These are phyloP conservation scores for Podila epigama DNA, from an alignment of 192 early-diverging fungal species.

Conservation along the genomic window DNA sequence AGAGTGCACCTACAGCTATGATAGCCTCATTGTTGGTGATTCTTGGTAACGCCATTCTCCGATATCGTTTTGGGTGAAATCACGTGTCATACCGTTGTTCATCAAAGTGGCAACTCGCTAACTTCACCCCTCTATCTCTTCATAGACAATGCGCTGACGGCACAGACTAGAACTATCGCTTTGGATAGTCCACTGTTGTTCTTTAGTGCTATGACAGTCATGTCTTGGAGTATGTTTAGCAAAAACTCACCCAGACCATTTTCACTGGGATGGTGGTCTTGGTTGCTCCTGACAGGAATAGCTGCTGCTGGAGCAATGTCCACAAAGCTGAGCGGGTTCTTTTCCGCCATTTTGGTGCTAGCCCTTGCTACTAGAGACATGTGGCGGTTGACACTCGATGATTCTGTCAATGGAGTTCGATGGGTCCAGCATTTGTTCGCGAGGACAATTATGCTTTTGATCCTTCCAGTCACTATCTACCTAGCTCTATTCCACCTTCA, in stretches of 20 bases:
- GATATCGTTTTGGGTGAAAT: background rate
- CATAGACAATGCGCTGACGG: background rate
- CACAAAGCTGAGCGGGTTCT: background rate
- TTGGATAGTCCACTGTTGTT: background rate
- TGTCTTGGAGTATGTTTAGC: constrained; percentile 1
- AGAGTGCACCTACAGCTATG: background rate
- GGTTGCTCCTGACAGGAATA: background rate
- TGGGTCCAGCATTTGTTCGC: background rate
- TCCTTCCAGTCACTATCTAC: background rate
- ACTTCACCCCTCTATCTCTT: background rate
- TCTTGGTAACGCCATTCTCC: background rate
- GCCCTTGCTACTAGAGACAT: background rate
- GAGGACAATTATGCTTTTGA: background rate
- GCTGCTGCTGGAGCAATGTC: background rate
- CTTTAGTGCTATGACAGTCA: background rate
- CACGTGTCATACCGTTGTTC: background rate
- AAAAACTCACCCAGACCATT: background rate
- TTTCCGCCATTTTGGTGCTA: background rate
- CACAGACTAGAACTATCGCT: background rate
- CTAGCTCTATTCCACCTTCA: background rate
- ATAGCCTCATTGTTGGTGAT: background rate
- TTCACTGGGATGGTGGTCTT: background rate
- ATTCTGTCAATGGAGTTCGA: background rate
- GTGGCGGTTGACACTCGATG: background rate
- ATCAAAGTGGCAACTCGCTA: background rate